Conservation (phyloP, 2,329 filamentous ascomycete genomes). For the Endocalyx cinctus region DNA sequence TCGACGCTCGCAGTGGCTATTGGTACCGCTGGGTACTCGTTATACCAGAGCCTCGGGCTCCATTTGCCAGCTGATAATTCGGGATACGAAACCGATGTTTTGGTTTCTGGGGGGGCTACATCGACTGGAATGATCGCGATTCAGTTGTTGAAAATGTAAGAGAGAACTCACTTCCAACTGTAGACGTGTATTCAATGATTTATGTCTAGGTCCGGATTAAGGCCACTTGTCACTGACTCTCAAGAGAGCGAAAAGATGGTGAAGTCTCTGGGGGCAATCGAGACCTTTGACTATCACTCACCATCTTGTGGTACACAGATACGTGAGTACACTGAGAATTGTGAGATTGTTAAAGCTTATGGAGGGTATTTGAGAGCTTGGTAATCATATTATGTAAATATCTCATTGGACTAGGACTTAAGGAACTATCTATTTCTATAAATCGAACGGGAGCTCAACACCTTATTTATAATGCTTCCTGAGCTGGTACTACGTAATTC, state of each 20-base stretch:
- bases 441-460: too few relatives aligned
- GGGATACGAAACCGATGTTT: neutral
- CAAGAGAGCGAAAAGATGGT: neutral
- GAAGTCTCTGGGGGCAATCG: neutral
- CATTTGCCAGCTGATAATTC: neutral
- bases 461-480: too few relatives aligned
- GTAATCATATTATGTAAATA: too few relatives aligned
- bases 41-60: neutral
- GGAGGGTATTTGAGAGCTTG: too few relatives aligned
- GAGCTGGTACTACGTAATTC: too few relatives aligned
- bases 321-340: neutral
- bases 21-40: constrained; percentile 2
- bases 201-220: neutral
- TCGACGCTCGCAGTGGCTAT: neutral
- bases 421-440: too few relatives aligned
- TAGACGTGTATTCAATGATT: too few relatives aligned
- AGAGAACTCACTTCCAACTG: too few relatives aligned
- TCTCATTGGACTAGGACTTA: too few relatives aligned
- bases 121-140: neutral
- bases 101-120: neutral
- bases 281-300: constrained; percentile 2
- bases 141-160: neutral
- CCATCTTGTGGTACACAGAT: constrained; percentile 1
- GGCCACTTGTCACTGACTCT: neutral
- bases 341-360: too few relatives aligned